Base-by-base conservation (phyloP, 352 stramenopile species). In the Globisporangium alternatum region DNA sequence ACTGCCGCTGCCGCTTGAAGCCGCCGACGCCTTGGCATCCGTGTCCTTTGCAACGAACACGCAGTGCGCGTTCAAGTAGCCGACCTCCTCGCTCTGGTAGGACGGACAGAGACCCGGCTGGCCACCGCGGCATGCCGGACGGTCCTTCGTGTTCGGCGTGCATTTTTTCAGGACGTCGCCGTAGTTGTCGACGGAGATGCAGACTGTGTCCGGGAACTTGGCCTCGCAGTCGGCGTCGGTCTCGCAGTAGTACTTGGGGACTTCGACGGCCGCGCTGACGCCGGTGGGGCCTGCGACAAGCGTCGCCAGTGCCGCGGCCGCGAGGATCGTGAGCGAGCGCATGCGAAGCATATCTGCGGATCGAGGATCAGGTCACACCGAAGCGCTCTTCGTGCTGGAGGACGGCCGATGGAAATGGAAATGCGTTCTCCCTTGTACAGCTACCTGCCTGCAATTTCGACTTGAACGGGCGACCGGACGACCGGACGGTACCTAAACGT, bases 21-120 rank as follows among this genome's bases (percentile, higher is more conserved):
- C 65, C 1, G 54, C 52, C 3, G 67, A 64, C 10, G 43, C 15
- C 21, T 60, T 70, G 7, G 21, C 17, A 6, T 49, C 25, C 17
- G 25, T 19, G 56, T 90, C 75, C 70, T 91, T 82, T 15, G 83
- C 78, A 30, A 91, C 82, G 31, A 95, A 91, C 3, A 95, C 74
- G 56, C 86, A 95, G 68, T 95, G 86, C 22, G 85, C 77, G 61
- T 95, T 93, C 15, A 95, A 52, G 71, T 90, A 93, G 41, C 82
- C 75, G 37, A 81, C 68, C 55, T 91, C 81, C 12, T 74, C 64
- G 53, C 74, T 85, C 69, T 95, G 86, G 69, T 84, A 95, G 12
- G 86, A 92, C 47, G 86, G 86, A 53, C 86, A 95, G 5, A 95
- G 65, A 9, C 86, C 86, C 2, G 84, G 80, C 60, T 86, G 75